Evolutionary conservation across 208 protist genomes (phyloP).

Genomic region (Acanthamoeba healyi): DNA sequence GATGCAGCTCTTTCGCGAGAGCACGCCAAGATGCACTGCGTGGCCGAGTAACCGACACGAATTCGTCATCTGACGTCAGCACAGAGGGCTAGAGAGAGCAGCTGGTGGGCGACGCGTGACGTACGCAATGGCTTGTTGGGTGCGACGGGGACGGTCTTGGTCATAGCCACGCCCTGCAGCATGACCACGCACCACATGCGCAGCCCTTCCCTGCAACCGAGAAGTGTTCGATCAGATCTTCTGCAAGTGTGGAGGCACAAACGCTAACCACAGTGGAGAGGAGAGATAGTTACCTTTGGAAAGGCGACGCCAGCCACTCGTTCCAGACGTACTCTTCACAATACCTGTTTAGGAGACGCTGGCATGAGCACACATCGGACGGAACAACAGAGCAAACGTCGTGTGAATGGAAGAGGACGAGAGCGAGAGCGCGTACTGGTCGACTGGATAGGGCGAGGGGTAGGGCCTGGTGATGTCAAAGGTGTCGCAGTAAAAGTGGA

Average conservation of each 20-base stretch:
- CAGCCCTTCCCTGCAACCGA: slow-evolving; percentile 17
- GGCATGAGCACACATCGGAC: too few relatives aligned
- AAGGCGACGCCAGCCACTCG: slow-evolving; percentile 82
- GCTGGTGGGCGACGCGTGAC: too few relatives aligned
- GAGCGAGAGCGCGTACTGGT: slow-evolving; percentile 14
- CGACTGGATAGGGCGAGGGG: slow-evolving; percentile 75
- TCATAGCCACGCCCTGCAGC: slow-evolving; percentile 85
- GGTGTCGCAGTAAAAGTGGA: slow-evolving; percentile 89
- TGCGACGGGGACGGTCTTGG: slow-evolving; percentile 49
- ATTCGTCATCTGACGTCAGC: too few relatives aligned
- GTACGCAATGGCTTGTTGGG: background rate
- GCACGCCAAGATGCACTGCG: slow-evolving; percentile 19
- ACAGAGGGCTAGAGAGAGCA: too few relatives aligned
- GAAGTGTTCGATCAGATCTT: too few relatives aligned
- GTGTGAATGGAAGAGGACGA: background rate
- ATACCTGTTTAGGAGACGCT: background rate
- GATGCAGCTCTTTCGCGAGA: slow-evolving; percentile 77
- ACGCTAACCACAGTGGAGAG: too few relatives aligned
- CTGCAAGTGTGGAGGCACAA: too few relatives aligned
- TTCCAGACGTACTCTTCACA: slow-evolving; percentile 88
- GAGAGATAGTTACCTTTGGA: slow-evolving; percentile 77
- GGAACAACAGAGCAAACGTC: background rate
- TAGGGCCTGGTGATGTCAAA: slow-evolving; percentile 87
- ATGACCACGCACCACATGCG: slow-evolving; percentile 85
- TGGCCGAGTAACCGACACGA: too few relatives aligned